Percentiles rank a stretch among this genome's conserved stretches.
Evolutionary conservation across 2,329 filamentous ascomycete genomes (phyloP).

Genomic region (Fusarium sp.): DNA sequence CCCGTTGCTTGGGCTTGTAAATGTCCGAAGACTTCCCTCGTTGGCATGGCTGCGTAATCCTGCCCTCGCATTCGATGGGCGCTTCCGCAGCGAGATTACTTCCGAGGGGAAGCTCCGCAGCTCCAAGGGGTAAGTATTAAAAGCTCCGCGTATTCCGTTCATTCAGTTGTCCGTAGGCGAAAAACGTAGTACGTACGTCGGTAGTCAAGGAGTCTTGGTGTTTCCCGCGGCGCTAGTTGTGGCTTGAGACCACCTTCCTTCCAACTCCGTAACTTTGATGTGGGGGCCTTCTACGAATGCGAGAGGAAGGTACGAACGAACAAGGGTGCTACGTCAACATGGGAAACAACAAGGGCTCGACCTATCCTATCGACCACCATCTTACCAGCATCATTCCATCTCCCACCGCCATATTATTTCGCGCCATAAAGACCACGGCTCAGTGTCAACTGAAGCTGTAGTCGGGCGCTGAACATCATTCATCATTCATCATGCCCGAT

Average conservation of each 20-base stretch:
- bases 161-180: neutral
- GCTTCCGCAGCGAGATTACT: neutral
- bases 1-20: neutral
- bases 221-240: constrained; percentile 6
- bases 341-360: constrained; percentile 23
- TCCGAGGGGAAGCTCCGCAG: neutral
- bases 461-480: constrained; percentile 30
- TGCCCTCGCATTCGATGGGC: neutral
- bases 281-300: constrained; percentile 4
- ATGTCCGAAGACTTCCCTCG: neutral
- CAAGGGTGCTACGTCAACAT: constrained; percentile 31
- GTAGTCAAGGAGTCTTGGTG: neutral
- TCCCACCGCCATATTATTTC: constrained; percentile 32
- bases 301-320: constrained; percentile 7
- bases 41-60: neutral
- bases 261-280: neutral
- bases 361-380: constrained; percentile 31
- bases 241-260: neutral
- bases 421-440: constrained; percentile 38
- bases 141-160: neutral
- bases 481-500: constrained; percentile 36
- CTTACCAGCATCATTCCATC: constrained; percentile 38
- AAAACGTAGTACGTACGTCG: neutral
- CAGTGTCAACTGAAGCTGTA: constrained; percentile 42
- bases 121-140: neutral